Evolutionary conservation across 2,329 filamentous ascomycete species (phyloP).

Genomic region (Nigrospora sphaerica): DNA sequence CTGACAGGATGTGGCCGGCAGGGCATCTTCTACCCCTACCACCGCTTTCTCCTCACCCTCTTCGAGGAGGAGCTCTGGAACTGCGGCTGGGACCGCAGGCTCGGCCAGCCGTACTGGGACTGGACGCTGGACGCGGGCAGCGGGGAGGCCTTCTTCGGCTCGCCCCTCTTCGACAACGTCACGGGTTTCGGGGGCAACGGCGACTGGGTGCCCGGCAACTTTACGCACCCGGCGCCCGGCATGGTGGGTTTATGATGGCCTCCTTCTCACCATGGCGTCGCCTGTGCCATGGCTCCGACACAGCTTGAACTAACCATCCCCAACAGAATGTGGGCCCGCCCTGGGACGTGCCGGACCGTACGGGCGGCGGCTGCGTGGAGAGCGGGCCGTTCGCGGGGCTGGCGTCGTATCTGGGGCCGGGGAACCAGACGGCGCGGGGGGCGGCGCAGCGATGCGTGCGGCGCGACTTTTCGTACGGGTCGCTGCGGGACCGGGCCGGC

Average conservation of each 20-base stretch:
- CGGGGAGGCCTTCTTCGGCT: constrained; percentile 2
- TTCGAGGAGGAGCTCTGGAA: constrained; percentile 15
- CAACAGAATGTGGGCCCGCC: not conserved
- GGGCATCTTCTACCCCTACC: constrained; percentile 6
- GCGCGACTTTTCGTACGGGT: not conserved
- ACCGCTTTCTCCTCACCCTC: constrained; percentile 4
- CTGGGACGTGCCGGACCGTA: not conserved
- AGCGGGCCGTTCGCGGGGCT: not conserved
- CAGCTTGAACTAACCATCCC: no score
- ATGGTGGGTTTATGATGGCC: not conserved
- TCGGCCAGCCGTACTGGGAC: constrained; percentile 15
- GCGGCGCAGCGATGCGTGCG: not conserved
- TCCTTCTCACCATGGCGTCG: not conserved
- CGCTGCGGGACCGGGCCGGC: not conserved
- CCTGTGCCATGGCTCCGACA: not conserved
- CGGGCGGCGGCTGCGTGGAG: not conserved
- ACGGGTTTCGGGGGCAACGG: constrained; percentile 9
- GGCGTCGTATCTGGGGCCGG: not conserved
- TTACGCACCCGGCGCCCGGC: constrained; percentile 1
- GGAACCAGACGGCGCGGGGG: not conserved
- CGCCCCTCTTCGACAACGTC: constrained; percentile 7
- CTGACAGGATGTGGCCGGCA: not conserved
- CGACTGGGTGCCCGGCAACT: not conserved
- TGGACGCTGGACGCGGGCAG: constrained; percentile 6
- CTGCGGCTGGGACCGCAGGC: constrained; percentile 12